Evolutionary conservation across 2,329 filamentous ascomycete genomes (phyloP).

Genomic region (Colletotrichum chrysophilum): DNA sequence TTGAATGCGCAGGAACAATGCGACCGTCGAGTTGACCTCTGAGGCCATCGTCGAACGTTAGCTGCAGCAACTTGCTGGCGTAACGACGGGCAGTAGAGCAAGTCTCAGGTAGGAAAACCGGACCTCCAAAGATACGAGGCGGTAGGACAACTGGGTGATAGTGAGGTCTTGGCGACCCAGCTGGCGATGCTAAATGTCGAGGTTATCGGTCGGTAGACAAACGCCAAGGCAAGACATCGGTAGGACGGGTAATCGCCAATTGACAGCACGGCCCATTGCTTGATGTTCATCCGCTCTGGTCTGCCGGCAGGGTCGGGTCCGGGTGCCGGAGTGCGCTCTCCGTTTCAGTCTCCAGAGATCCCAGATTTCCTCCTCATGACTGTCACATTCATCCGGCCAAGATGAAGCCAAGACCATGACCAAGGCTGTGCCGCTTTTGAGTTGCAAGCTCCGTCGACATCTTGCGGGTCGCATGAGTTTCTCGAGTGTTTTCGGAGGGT

Average conservation of each 20-base stretch:
- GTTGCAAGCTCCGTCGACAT: background rate
- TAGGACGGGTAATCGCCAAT: background rate
- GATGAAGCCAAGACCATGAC: background rate
- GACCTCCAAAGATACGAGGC: background rate
- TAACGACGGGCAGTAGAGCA: background rate
- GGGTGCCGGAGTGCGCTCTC: background rate
- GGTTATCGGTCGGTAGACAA: background rate
- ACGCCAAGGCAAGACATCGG: background rate
- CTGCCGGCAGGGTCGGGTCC: background rate
- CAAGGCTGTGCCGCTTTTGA: slow-evolving; percentile 7
- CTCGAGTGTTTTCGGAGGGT: background rate
- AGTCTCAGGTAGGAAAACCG: background rate
- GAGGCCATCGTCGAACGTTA: background rate
- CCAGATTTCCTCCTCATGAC: background rate
- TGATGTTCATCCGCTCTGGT: background rate
- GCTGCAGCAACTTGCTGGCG: background rate
- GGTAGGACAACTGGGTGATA: background rate
- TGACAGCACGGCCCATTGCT: slow-evolving; percentile 10
- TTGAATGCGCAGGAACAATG: background rate
- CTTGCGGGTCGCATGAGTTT: background rate
- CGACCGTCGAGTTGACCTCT: background rate
- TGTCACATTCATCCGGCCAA: slow-evolving; percentile 12
- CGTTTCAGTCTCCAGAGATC: background rate
- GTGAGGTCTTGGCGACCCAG: background rate
- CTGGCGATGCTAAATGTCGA: background rate